phyloP scores from a whole-genome alignment of 805 yeast species.

The Cyberlindnera suaveolens region DNA sequence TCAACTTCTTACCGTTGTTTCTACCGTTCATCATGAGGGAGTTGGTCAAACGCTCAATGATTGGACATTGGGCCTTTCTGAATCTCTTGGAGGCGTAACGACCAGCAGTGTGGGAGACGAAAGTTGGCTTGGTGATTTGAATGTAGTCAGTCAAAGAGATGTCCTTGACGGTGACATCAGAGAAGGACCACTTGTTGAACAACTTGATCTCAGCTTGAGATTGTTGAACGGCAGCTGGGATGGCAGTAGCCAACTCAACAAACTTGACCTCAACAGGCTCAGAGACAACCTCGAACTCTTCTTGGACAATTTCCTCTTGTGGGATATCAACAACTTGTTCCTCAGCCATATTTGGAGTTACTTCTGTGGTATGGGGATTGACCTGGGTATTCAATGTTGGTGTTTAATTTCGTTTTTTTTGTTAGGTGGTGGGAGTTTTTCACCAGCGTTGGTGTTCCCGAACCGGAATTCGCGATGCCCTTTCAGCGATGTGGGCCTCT shows the following conservation, averaged over 20 bases:
- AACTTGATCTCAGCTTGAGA: constrained; percentile 95
- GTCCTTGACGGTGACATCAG: constrained; percentile 96
- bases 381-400: not conserved
- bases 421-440: constrained; percentile 1
- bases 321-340: constrained; percentile 41
- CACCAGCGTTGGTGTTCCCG: not conserved
- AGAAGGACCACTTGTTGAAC: constrained; percentile 99
- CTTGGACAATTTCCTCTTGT: constrained; percentile 43
- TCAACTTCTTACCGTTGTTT: constrained; percentile 99
- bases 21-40: constrained; percentile 99
- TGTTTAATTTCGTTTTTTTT: constrained; percentile 1
- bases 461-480: too few species aligned
- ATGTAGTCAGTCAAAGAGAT: constrained; percentile 97
- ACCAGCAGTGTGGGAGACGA: constrained; percentile 99
- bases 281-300: constrained; percentile 66
- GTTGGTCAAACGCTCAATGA: constrained; percentile 98
- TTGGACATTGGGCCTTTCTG: constrained; percentile 99
- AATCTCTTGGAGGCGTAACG: constrained; percentile 99
- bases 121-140: constrained; percentile 96
- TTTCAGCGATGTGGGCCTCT: too few species aligned
- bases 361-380: constrained; percentile 6
- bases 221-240: constrained; percentile 94
- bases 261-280: constrained; percentile 76
- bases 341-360: constrained; percentile 66
- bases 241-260: constrained; percentile 87